Evolutionary conservation across 148 eudicot species (phyloP).

Genomic region (Heliosperma pusillum): DNA sequence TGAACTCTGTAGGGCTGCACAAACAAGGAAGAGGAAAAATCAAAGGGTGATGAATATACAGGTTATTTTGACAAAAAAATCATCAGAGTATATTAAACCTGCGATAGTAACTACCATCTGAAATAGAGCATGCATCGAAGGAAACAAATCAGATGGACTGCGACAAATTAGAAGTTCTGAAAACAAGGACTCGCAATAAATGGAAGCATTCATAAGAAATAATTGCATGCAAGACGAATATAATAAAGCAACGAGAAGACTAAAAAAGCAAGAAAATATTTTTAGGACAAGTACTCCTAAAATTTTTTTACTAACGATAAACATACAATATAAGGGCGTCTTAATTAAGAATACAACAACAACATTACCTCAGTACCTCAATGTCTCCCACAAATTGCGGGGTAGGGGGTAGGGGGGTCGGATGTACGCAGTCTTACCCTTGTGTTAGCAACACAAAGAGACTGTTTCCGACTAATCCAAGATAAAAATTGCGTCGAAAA

Average conservation of each 20-base stretch:
- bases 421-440: too few species aligned
- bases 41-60: background rate
- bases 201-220: background rate
- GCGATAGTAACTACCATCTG: background rate
- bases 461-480: too few species aligned
- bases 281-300: background rate
- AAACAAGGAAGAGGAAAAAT: conserved; percentile 6
- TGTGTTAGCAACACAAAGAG: too few species aligned
- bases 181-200: background rate
- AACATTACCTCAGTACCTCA: too few species aligned
- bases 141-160: background rate
- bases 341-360: background rate
- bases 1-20: conserved; percentile 36
- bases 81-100: background rate
- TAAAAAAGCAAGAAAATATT: background rate
- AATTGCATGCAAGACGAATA: background rate
- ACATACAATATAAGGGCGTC: background rate
- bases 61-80: background rate
- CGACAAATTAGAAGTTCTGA: background rate
- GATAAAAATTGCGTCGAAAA: too few species aligned
- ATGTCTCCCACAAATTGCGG: too few species aligned
- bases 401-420: too few species aligned
- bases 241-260: background rate
- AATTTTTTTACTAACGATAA: background rate
- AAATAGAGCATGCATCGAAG: background rate